Base-by-base conservation (phyloP, 2,329 filamentous ascomycete species). In the Penicillium sp. region DNA sequence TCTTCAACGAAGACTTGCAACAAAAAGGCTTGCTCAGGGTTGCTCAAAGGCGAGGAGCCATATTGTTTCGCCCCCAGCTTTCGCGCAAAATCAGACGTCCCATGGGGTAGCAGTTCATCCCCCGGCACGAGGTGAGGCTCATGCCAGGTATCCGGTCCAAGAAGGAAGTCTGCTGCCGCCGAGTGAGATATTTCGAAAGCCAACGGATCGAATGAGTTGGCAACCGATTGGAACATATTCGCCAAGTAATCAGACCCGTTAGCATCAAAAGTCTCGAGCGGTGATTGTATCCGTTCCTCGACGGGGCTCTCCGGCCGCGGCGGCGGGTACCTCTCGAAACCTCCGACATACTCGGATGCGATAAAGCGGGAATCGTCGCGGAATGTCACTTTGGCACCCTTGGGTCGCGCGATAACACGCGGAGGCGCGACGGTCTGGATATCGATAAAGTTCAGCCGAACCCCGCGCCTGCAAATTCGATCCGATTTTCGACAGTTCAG, bases 1-100 rank as follows among this genome's bases (percentile, higher is more conserved):
- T 95, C 86, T 57, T 94, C 86, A 5, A 94, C 84, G 61, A 94
- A 97, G 0, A 89, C 83, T 62, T 94, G 87, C 84, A 96, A 87
- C 59, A 89, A 89, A n/a, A 84, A 70, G 0, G 93, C 78, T 60
- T 95, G 88, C 42, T 94, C 86, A 7, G 82, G 78, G 3, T 79
- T 80, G 49, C 79, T 82, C 31, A 95, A 74, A 52, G 80, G 87
- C 36, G 86, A 78, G 25, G 79, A 70, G 19, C 71, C 70, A 41
- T 67, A 68, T 15, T 69, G 60, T 11, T 69, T 69, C 14, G 68
- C 68, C 26, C 63, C 52, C 39, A 62, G 51, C 47, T 67, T 58
- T 35, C 64, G 63, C 8, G 68, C 62, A 31, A 69, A 59, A 26
- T 56, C 50, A 13, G 60, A 66, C 3, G 59, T 53, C 3, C 56